Evolutionary conservation across 257 asterid species (phyloP).

Genomic region (Scutellaria barbata): DNA sequence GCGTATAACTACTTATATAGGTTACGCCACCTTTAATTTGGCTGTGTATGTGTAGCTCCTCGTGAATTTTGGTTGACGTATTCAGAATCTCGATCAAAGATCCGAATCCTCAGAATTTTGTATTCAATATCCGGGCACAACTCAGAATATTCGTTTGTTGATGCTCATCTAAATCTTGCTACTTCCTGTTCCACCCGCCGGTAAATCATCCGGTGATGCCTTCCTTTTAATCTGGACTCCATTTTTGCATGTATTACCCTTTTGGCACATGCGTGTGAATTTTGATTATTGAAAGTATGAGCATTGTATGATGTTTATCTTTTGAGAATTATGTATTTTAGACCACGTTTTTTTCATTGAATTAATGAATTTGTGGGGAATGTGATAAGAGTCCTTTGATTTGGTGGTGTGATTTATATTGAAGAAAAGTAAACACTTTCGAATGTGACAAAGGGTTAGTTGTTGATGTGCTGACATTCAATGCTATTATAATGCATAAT

Average conservation of each 20-base stretch:
- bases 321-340: background rate
- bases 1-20: background rate
- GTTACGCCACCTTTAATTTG: background rate
- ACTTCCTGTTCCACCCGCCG: slow-evolving; percentile 27
- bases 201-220: slow-evolving; percentile 30
- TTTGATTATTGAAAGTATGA: slow-evolving; percentile 16
- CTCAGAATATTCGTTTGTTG: slow-evolving; percentile 40
- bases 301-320: background rate
- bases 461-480: slow-evolving; percentile 33
- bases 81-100: slow-evolving; percentile 32
- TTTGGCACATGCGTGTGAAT: slow-evolving; percentile 29
- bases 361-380: background rate
- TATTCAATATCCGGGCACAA: slow-evolving; percentile 5
- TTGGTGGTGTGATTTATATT: slow-evolving; percentile 6
- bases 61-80: slow-evolving; percentile 5
- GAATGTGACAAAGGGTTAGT: slow-evolving; percentile 23
- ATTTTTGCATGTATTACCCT: slow-evolving; percentile 13
- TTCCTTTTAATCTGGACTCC: slow-evolving; percentile 5
- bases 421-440: slow-evolving; percentile 19
- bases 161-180: slow-evolving; percentile 45
- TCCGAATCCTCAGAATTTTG: slow-evolving; percentile 29
- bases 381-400: slow-evolving; percentile 12
- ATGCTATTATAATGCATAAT: slow-evolving; percentile 22
- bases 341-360: background rate
- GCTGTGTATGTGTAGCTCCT: slow-evolving; percentile 12